These are phyloP conservation scores for Coniochaeta ligniaria DNA, from an alignment of 2,329 filamentous ascomycete species.

Conservation along the genomic window DNA sequence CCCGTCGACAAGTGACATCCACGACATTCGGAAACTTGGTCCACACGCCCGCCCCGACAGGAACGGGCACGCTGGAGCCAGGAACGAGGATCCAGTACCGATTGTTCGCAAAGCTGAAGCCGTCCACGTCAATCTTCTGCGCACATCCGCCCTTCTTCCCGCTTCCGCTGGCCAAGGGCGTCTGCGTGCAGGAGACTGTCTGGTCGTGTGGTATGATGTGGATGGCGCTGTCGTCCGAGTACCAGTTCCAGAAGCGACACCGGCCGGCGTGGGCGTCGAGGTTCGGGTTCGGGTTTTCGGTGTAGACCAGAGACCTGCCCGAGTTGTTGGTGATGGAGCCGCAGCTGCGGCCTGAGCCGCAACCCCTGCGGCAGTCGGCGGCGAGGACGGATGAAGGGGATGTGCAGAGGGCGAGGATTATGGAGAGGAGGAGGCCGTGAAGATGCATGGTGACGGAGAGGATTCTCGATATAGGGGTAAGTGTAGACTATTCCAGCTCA, in stretches of 20 bases:
- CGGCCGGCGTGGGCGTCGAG: neutral
- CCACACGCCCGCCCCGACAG: neutral
- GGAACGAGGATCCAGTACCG: neutral
- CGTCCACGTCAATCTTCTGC: neutral
- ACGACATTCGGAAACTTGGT: neutral
- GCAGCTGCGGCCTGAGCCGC: neutral
- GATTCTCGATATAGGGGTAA: neutral
- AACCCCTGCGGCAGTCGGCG: neutral
- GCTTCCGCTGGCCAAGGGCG: neutral
- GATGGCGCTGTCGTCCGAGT: neutral
- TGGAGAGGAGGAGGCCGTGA: neutral
- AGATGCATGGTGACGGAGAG: neutral
- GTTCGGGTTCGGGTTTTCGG: neutral
- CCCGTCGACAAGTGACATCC: neutral
- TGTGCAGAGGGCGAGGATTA: neutral
- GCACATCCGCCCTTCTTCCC: neutral
- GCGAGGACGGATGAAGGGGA: neutral
- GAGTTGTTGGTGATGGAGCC: neutral
- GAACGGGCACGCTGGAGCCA: neutral
- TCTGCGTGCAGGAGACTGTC: neutral
- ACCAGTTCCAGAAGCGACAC: neutral
- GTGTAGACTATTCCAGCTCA: no score
- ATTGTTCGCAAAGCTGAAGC: neutral
- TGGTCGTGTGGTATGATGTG: neutral
- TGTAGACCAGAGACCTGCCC: neutral